Percentiles rank a stretch among this genome's conserved stretches.
Conservation (phyloP, 768 basidiomycete species). For the Amanita molliuscula region DNA sequence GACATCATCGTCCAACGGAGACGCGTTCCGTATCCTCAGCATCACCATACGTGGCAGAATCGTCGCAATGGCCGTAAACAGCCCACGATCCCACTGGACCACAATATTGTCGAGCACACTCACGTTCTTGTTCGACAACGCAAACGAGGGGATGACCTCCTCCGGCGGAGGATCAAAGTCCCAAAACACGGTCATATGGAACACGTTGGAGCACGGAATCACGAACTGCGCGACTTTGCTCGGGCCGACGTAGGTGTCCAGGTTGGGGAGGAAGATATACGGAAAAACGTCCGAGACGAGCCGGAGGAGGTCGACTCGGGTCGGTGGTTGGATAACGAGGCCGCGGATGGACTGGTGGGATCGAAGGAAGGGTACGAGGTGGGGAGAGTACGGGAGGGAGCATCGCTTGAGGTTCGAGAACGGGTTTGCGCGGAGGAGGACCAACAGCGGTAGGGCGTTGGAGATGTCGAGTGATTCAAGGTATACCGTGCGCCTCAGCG, state of each 20-base stretch:
- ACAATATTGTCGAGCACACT: slow-evolving; percentile 10
- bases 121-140: slow-evolving; percentile 3
- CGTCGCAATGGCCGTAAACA: slow-evolving; percentile 7
- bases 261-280: slow-evolving; percentile 2
- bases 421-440: neutral
- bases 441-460: neutral
- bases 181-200: slow-evolving; percentile 10
- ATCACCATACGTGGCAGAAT: slow-evolving; percentile 7
- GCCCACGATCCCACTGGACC: slow-evolving; percentile 8
- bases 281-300: neutral
- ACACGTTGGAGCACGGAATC: slow-evolving; percentile 8
- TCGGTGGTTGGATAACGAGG: slow-evolving; percentile 8
- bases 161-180: slow-evolving; percentile 3
- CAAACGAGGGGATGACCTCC: slow-evolving; percentile 3
- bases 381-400: slow-evolving; percentile 7
- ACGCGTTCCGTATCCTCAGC: slow-evolving; percentile 9
- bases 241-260: slow-evolving; percentile 8
- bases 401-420: slow-evolving; percentile 8
- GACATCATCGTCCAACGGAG: slow-evolving; percentile 2
- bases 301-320: neutral
- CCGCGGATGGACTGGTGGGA: slow-evolving; percentile 3
- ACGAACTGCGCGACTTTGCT: slow-evolving; percentile 9
- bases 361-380: slow-evolving; percentile 7
- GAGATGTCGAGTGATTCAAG: slow-evolving; percentile 10
- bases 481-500: slow-evolving; percentile 4